Conservation (phyloP, 2,329 filamentous ascomycete genomes). For the Trichophyton schoenleinii region DNA sequence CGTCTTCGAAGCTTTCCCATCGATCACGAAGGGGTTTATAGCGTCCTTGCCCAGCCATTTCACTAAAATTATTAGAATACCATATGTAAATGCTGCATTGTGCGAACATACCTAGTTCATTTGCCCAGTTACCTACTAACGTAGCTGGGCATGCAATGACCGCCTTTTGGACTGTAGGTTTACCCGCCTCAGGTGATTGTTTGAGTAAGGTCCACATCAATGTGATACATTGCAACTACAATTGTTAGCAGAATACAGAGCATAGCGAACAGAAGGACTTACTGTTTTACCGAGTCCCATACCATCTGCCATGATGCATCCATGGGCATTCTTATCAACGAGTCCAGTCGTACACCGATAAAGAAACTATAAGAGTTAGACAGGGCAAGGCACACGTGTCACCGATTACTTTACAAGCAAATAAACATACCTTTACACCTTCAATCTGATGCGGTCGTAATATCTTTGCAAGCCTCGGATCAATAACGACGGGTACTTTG, state of each 20-base stretch:
- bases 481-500: conserved; percentile 92
- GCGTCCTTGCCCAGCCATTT: conserved; percentile 95
- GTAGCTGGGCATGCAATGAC: conserved; percentile 95
- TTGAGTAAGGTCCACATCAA: conserved; percentile 95
- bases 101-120: conserved; percentile 54
- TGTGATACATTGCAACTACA: conserved; percentile 73
- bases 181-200: conserved; percentile 91
- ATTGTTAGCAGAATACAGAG: conserved; percentile 16
- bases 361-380: conserved; percentile 50
- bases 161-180: conserved; percentile 84
- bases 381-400: conserved; percentile 5
- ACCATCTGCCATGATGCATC: conserved; percentile 98
- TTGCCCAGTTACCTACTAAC: conserved; percentile 95
- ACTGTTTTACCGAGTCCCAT: conserved; percentile 94
- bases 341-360: conserved; percentile 91
- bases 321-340: conserved; percentile 84
- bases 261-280: conserved; percentile 10
- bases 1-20: conserved; percentile 91
- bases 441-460: conserved; percentile 94
- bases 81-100: background rate
- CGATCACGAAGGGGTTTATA: conserved; percentile 85
- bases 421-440: conserved; percentile 57
- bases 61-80: conserved; percentile 29
- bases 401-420: background rate
- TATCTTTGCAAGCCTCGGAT: conserved; percentile 77